A percentile compares a stretch with the other conserved stretches of the same genome.
Evolutionary conservation across 2,329 filamentous ascomycete genomes (phyloP).

Genomic region (Aspergillus viridinutans): DNA sequence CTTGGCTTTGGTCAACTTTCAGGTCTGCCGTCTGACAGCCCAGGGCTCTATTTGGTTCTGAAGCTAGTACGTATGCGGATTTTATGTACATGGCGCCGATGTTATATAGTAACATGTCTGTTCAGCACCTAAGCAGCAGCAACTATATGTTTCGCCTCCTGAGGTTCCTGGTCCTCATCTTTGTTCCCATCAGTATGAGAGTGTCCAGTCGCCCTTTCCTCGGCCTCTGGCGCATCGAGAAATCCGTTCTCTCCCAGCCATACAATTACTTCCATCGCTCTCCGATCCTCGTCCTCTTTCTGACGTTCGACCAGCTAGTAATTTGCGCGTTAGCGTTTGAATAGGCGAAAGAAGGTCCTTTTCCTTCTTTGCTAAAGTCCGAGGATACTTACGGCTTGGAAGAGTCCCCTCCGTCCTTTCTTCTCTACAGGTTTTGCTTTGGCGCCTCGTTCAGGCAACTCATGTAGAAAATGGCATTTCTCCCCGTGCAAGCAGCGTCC

Average conservation of each 20-base stretch:
- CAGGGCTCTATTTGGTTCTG: not conserved
- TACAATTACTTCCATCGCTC: conserved; percentile 40
- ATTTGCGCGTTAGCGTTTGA: not conserved
- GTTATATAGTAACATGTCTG: not conserved
- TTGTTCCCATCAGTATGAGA: not conserved
- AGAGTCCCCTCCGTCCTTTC: conserved; percentile 38
- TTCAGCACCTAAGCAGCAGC: not conserved
- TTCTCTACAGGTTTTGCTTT: conserved; percentile 27
- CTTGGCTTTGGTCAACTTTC: no score
- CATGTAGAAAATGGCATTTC: conserved; percentile 42
- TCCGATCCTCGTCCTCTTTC: conserved; percentile 39
- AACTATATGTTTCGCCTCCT: not conserved
- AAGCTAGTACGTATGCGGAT: not conserved
- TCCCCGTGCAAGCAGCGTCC: conserved; percentile 42
- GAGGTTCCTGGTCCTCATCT: not conserved
- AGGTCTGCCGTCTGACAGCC: no score
- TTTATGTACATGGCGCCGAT: not conserved
- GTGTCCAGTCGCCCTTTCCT: not conserved
- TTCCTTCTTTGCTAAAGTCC: not conserved
- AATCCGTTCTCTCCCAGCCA: conserved; percentile 41
- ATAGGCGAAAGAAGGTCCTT: not conserved
- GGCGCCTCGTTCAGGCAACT: conserved; percentile 25
- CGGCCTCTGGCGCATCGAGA: conserved; percentile 25
- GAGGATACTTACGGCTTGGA: conserved; percentile 37
- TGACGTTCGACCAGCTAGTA: conserved; percentile 40